Percentiles rank a stretch among this genome's conserved stretches.
Evolutionary conservation across 73 alveolate genomes (phyloP).

Genomic region (Paramecium caudatum): DNA sequence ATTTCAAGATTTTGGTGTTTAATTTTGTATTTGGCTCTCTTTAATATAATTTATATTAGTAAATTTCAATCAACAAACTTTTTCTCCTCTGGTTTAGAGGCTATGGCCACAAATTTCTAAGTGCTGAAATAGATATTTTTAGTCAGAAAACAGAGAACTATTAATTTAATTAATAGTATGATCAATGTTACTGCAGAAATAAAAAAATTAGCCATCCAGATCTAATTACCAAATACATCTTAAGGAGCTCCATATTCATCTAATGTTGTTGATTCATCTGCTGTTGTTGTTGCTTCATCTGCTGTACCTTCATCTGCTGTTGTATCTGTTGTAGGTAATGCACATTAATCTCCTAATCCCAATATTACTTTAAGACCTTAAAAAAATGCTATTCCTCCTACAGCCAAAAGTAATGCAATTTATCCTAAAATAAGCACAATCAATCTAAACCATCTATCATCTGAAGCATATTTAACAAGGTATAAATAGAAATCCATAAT

Average conservation of each 20-base stretch:
- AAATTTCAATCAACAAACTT: background rate
- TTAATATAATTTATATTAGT: too few species aligned
- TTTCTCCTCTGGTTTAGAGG: background rate
- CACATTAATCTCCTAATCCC: slow-evolving; percentile 58
- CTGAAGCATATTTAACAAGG: slow-evolving; percentile 49
- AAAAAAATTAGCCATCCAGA: slow-evolving; percentile 62
- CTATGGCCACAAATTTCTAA: background rate
- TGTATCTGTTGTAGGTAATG: background rate
- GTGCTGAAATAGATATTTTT: background rate
- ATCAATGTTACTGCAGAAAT: background rate
- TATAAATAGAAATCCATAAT: slow-evolving; percentile 2
- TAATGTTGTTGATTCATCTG: background rate
- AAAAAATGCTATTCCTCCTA: slow-evolving; percentile 23
- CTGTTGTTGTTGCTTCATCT: background rate
- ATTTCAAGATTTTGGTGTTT: slow-evolving; percentile 45
- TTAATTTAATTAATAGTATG: background rate
- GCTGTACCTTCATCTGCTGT: background rate
- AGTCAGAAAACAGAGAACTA: background rate
- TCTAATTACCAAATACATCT: background rate
- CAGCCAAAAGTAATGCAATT: background rate
- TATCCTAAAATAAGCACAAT: background rate
- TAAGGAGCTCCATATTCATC: slow-evolving; percentile 2
- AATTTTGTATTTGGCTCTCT: slow-evolving; percentile 22
- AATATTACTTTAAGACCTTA: slow-evolving; percentile 53
- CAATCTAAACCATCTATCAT: slow-evolving; percentile 70